Base-by-base conservation (phyloP, 495 filamentous ascomycete species). In the Penicillium subrubescens region DNA sequence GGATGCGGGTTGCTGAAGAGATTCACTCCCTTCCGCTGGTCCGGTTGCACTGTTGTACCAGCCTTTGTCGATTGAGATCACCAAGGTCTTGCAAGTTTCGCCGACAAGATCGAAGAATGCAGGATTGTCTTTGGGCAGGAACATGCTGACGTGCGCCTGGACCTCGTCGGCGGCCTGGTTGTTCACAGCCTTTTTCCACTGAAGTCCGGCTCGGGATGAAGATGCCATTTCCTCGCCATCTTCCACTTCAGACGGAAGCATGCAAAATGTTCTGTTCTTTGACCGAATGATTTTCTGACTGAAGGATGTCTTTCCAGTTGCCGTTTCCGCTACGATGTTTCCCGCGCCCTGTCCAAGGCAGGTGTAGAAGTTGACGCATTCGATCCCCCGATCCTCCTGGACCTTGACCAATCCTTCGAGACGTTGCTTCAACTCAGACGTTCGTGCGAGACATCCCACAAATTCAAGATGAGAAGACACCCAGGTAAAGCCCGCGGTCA, bases 391-490 rank as follows among this genome's bases (percentile, higher is more conserved):
- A 43, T 81, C 81, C 59, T 73, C 71, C 41, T 86, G 81, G 11
- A 94, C 75, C n/a, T 77, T 76, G 15, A 84, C 79, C 71, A 92
- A 80, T 1, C 64, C 66, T 4, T 48, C 73, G 25, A 96, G 79
- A 6, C 95, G 86, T 62, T 83, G 81, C 48, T 86, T 84, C 35
- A 98, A 76, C 66, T 97, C 94, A 59, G 91, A 87, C 10, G 84
- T 85, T 25, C 92, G 87, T 62, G 90, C 88, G 4, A 99, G 83
- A 70, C 91, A 94, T 1, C 94, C 93, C 2, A 98, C 89, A 68
- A 99, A 99, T 73, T 94, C 93, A n/a, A 99, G 87, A 78, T 99
- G 96, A 17, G 90, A 92, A 11, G 89, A 87, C 17, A 91, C 91
- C 94, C 93, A 99, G 39, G 74, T 80, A 78, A 87, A 88, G 0